These are phyloP conservation scores for Ophiostoma tasmaniense DNA, from an alignment of 2,329 filamentous ascomycete genomes.

Conservation along the genomic window DNA sequence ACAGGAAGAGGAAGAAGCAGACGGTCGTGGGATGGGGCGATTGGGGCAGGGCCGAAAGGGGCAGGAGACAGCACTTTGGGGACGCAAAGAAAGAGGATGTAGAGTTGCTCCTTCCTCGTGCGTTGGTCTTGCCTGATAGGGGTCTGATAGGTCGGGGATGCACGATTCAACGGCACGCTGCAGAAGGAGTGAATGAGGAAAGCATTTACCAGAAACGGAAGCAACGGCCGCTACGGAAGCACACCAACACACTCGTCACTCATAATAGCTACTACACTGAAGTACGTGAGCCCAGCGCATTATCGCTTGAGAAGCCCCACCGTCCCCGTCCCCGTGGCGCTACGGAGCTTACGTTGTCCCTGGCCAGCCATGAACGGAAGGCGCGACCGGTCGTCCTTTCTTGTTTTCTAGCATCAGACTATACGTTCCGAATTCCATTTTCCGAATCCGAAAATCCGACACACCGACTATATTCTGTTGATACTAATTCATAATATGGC, in stretches of 20 bases:
- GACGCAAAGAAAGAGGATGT: not conserved
- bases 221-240: not conserved
- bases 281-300: not conserved
- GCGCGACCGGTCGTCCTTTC: not conserved
- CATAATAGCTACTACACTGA: no score
- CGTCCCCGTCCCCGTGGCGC: not conserved
- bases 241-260: no score
- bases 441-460: not conserved
- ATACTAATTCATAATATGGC: no score
- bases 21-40: not conserved
- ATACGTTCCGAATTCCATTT: not conserved
- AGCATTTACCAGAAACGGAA: conserved; percentile 1
- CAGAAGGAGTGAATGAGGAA: not conserved
- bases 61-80: not conserved
- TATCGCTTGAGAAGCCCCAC: not conserved
- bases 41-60: not conserved
- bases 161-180: not conserved
- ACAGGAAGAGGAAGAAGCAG: not conserved
- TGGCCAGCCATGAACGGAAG: not conserved
- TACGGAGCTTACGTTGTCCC: not conserved
- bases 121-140: not conserved
- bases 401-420: not conserved
- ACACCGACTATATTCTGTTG: not conserved
- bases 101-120: not conserved
- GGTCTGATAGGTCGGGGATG: not conserved